Evolutionary conservation across 2,329 filamentous ascomycete species (phyloP), one percentile per base, ranked within the genome.

Genomic region (Paracoccidioides lutzii): DNA sequence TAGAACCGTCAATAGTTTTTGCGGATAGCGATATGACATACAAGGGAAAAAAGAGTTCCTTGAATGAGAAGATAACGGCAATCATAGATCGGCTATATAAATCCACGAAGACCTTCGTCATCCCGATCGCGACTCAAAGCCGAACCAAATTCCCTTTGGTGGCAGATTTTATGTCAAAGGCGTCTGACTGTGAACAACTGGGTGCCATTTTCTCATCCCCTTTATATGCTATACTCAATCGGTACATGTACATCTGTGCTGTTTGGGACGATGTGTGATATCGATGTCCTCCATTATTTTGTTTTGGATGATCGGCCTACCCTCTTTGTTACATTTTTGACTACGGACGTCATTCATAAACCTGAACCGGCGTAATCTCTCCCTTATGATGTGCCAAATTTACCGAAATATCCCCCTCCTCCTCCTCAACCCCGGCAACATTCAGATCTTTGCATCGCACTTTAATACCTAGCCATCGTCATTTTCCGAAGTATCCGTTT

Each of bases 211-310:
- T 71, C 68, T 55, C 63, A 72, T 48, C 73, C 74, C 0, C 61
- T 76, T 4, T 67, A 73, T 57, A 75, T 76, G 41, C 66, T 74
- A 15, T 76, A 75, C 59, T 69, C 66, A 3, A 69, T 65, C 32
- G 74, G 73, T 0, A 75, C 73, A 15, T 75, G 73, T 73, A 0
- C 66, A 69, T 12, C 73, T 73, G 4, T 75, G 75, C 60, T 75
- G 72, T 58, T 71, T 76, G 49, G 37, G 49, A 32, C 22, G 50
- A 52, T 12, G 38, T 42, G 37, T 38, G n/a, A 33, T 42, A 52
- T 52, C 32, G 22, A 41, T 15, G 48, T 22, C 8, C 48, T 51
- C 22, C 22, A 52, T 42, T 42, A 22, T 22, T 22, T 22, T 22
- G 22, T 2, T 22, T 22, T 51, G 33, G 33, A 50, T 30, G 15